Conservation (phyloP, 441 rosid species). For the Cnidoscolus chayamansa region DNA sequence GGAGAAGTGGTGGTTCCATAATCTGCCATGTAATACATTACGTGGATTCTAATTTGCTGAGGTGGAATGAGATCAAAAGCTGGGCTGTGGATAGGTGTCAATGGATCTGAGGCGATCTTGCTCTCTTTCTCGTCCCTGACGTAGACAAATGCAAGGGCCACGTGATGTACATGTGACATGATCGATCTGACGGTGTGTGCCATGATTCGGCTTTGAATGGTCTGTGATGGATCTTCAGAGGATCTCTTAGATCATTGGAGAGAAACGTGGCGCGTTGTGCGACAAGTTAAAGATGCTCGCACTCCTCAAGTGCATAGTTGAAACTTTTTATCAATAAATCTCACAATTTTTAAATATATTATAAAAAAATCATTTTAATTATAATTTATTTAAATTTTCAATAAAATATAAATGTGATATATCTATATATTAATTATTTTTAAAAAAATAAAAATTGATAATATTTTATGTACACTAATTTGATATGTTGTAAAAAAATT, state of each 20-base stretch:
- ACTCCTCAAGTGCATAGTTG: neutral
- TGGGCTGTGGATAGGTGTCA: neutral
- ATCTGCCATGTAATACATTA: neutral
- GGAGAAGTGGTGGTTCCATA: neutral
- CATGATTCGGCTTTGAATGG: neutral
- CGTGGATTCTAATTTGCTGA: neutral
- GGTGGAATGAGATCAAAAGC: neutral
- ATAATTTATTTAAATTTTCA: too few relatives aligned
- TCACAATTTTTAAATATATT: too few relatives aligned
- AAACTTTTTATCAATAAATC: neutral
- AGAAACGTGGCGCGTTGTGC: neutral
- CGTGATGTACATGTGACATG: neutral
- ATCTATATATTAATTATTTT: too few relatives aligned
- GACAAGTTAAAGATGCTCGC: constrained; percentile 4
- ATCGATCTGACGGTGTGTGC: neutral
- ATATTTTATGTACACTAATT: too few relatives aligned
- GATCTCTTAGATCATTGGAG: neutral
- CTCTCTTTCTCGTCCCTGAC: neutral
- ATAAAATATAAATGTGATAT: too few relatives aligned
- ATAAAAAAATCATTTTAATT: too few relatives aligned
- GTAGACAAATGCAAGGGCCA: neutral
- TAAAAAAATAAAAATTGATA: too few relatives aligned
- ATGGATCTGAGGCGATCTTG: neutral
- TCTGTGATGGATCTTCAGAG: neutral
- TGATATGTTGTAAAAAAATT: too few relatives aligned